Evolutionary conservation across 495 filamentous ascomycete species (phyloP).

Genomic region (Aspergillus incahuasiensis): DNA sequence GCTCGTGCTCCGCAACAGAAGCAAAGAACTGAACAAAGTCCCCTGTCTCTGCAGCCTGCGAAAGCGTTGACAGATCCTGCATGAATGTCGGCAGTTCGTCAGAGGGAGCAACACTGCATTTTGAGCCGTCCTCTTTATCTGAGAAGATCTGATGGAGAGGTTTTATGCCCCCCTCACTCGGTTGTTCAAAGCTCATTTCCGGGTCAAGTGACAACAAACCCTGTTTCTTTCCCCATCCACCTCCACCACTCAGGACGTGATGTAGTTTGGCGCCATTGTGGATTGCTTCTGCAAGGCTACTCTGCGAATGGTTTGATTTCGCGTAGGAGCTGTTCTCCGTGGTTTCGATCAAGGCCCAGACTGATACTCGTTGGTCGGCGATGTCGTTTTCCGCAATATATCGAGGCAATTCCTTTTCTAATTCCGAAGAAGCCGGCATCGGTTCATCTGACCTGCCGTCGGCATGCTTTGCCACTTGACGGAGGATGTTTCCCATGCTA

Average conservation of each 20-base stretch:
- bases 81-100: slow-evolving; percentile 19
- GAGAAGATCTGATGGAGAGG: slow-evolving; percentile 23
- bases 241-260: slow-evolving; percentile 78
- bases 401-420: slow-evolving; percentile 61
- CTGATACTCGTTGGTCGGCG: slow-evolving; percentile 47
- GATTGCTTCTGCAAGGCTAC: slow-evolving; percentile 23
- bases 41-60: slow-evolving; percentile 42
- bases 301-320: slow-evolving; percentile 17
- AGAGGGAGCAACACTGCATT: slow-evolving; percentile 15
- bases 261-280: slow-evolving; percentile 51
- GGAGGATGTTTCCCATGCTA: slow-evolving; percentile 79
- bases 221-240: slow-evolving; percentile 84
- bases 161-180: slow-evolving; percentile 10
- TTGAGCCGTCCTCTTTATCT: slow-evolving; percentile 4
- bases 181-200: slow-evolving; percentile 41
- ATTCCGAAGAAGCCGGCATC: slow-evolving; percentile 68
- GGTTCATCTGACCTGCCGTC: slow-evolving; percentile 33
- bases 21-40: slow-evolving; percentile 50
- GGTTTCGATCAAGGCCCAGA: slow-evolving; percentile 69
- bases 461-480: slow-evolving; percentile 53
- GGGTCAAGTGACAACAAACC: slow-evolving; percentile 82
- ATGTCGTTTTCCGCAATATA: slow-evolving; percentile 51
- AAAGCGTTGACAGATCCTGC: slow-evolving; percentile 37
- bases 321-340: slow-evolving; percentile 16
- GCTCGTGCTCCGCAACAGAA: slow-evolving; percentile 21